A percentile compares a stretch with the other conserved stretches of the same genome.
phyloP scores from a whole-genome alignment of 805 yeast species.

The Candida maltosa region DNA sequence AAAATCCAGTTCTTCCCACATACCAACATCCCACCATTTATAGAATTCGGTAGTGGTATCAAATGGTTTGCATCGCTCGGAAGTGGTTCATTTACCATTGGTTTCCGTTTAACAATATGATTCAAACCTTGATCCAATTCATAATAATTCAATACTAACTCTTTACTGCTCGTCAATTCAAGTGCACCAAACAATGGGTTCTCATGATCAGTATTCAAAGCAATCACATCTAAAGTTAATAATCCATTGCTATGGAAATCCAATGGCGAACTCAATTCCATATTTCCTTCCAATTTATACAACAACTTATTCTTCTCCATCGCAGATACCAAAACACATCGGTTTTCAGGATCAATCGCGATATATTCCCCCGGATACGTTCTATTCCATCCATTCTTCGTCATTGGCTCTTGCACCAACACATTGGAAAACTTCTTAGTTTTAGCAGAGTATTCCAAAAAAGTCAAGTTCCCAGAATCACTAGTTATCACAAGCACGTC shows the following conservation, averaged over 20 bases:
- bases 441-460: constrained; percentile 44
- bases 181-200: constrained; percentile 84
- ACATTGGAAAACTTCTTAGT: constrained; percentile 42
- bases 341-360: constrained; percentile 64
- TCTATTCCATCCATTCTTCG: constrained; percentile 73
- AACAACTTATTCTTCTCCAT: constrained; percentile 73
- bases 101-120: constrained; percentile 52
- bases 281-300: constrained; percentile 50
- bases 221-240: constrained; percentile 52
- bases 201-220: constrained; percentile 73
- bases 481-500: constrained; percentile 69
- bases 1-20: constrained; percentile 55
- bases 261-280: constrained; percentile 67
- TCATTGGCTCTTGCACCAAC: constrained; percentile 63
- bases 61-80: constrained; percentile 45
- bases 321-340: constrained; percentile 70
- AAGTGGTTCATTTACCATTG: constrained; percentile 5
- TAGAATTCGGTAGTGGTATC: constrained; percentile 68
- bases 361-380: constrained; percentile 72
- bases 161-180: constrained; percentile 48
- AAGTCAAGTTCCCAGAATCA: constrained; percentile 71
- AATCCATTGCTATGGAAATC: constrained; percentile 54
- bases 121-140: constrained; percentile 86
- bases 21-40: constrained; percentile 59
- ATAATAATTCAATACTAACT: constrained; percentile 54